Base-by-base conservation (phyloP, 2,329 filamentous ascomycete species). In the Fusarium sp. region DNA sequence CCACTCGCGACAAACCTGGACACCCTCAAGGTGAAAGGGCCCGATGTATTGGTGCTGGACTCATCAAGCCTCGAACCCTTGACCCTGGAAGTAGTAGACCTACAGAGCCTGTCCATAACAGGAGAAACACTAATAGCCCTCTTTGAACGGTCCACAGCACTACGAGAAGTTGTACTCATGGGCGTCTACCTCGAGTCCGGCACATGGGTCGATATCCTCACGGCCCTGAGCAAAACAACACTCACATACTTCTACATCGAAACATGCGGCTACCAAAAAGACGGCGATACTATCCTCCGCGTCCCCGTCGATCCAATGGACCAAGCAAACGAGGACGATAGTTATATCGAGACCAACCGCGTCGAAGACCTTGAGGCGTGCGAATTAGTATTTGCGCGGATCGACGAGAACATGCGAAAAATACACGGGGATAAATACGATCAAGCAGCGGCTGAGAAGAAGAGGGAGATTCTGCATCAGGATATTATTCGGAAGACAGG, bases 231-330 rank as follows among this genome's bases (percentile, higher is more conserved):
- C 35, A 10, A 60, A 44, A 46, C 60, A 0, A 15, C 19, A 1
- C 33, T 62, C 1, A 48, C 55, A 6, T 14, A 8, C 5, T 39
- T 62, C 29, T 39, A 60, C 19, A 29, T 62, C 15, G 60, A 60
- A 27, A 39, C 41, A 10, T 62, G 60, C n/a, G 41, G 33, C 11
- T 60, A 62, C 6, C n/a, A 44, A 25, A 37, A 35, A 25, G 59
- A 46, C 2, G 39, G 25, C 19, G 39, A 60, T 4, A 33, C 37
- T 12, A 5, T 23, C 12, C 38, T 19, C 3, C 38, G 23, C 4
- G 38, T 37, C 5, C 59, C 59, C 1, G 0, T 21, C 0, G 4
- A 31, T 2, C 25, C 8, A 29, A n/a, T 5, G 1, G 35, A 37
- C 35, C 52, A 59, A 23, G 14, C 21, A 10, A 39, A 12, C 7